A percentile compares a stretch with the other conserved stretches of the same genome.
Conservation (phyloP, 1,139 yeast genomes). For the Pichia sp. region DNA sequence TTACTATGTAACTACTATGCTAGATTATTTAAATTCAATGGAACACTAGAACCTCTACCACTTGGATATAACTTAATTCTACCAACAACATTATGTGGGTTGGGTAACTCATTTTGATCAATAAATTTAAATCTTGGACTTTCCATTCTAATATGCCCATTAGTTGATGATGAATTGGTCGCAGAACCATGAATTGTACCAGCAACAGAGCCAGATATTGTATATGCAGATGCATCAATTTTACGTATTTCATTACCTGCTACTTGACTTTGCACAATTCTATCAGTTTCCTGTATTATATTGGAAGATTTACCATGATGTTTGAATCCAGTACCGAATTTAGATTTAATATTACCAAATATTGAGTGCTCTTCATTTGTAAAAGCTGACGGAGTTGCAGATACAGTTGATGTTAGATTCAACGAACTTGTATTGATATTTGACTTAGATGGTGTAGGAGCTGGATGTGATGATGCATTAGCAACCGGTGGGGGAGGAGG, state of each 20-base stretch:
- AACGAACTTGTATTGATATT: constrained; percentile 4
- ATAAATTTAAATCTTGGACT: constrained; percentile 70
- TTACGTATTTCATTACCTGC: constrained; percentile 48
- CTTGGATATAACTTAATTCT: constrained; percentile 80
- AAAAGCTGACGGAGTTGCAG: constrained; percentile 1
- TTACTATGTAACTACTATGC: constrained; percentile 11
- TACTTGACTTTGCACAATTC: constrained; percentile 40
- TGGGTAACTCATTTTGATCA: constrained; percentile 67
- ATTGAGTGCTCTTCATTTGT: constrained; percentile 19
- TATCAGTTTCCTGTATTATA: constrained; percentile 20
- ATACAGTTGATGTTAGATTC: constrained; percentile 1
- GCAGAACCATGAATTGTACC: not conserved
- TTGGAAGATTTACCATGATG: constrained; percentile 20
- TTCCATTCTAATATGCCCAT: constrained; percentile 40
- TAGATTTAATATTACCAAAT: constrained; percentile 17
- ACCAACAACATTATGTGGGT: constrained; percentile 71
- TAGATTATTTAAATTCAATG: constrained; percentile 51
- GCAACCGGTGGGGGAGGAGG: constrained; percentile 17
- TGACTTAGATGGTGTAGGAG: constrained; percentile 16
- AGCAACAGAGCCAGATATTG: constrained; percentile 35
- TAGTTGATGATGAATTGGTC: constrained; percentile 8
- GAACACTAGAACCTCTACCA: constrained; percentile 93
- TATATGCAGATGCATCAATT: constrained; percentile 53
- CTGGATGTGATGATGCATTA: constrained; percentile 14
- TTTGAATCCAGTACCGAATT: constrained; percentile 25